Conservation (phyloP, 2,329 filamentous ascomycete genomes). For the Fusarium haematococcum region DNA sequence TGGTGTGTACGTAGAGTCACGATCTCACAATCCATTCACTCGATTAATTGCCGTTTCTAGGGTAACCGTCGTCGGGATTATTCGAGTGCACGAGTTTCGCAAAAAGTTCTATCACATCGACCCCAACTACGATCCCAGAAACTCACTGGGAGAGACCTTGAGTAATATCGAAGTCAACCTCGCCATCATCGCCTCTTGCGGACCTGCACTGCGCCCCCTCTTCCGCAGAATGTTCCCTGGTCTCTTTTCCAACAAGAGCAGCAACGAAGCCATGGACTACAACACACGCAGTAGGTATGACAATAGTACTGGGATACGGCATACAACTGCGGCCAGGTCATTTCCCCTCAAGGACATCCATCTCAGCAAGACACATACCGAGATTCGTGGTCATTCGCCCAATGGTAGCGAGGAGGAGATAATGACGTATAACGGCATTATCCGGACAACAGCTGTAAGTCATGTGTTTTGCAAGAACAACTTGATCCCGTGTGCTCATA, state of each 20-base stretch:
- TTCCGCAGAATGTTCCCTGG: slow-evolving; percentile 40
- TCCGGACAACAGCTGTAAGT: slow-evolving; percentile 35
- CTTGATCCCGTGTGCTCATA: background rate
- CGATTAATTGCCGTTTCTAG: slow-evolving; percentile 24
- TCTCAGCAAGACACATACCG: slow-evolving; percentile 24
- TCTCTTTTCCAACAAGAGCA: slow-evolving; percentile 34
- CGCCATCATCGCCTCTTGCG: slow-evolving; percentile 52
- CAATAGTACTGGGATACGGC: slow-evolving; percentile 12
- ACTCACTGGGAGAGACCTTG: slow-evolving; percentile 46
- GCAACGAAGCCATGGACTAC: slow-evolving; percentile 14
- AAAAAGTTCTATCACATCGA: slow-evolving; percentile 29
- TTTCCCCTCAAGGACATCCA: slow-evolving; percentile 38
- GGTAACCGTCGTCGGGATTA: slow-evolving; percentile 47
- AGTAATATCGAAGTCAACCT: slow-evolving; percentile 52
- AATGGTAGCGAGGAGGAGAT: slow-evolving; percentile 43
- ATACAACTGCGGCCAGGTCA: background rate
- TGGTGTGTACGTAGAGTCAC: slow-evolving; percentile 46
- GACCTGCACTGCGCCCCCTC: slow-evolving; percentile 41
- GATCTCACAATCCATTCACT: no score
- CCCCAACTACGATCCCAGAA: slow-evolving; percentile 41
- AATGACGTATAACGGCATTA: slow-evolving; percentile 41
- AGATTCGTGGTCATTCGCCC: slow-evolving; percentile 35
- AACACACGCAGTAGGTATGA: slow-evolving; percentile 20
- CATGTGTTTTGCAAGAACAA: no score
- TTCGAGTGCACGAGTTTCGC: slow-evolving; percentile 47